These are phyloP conservation scores for Grammothele lineata DNA, from an alignment of 768 basidiomycete species.

Conservation along the genomic window DNA sequence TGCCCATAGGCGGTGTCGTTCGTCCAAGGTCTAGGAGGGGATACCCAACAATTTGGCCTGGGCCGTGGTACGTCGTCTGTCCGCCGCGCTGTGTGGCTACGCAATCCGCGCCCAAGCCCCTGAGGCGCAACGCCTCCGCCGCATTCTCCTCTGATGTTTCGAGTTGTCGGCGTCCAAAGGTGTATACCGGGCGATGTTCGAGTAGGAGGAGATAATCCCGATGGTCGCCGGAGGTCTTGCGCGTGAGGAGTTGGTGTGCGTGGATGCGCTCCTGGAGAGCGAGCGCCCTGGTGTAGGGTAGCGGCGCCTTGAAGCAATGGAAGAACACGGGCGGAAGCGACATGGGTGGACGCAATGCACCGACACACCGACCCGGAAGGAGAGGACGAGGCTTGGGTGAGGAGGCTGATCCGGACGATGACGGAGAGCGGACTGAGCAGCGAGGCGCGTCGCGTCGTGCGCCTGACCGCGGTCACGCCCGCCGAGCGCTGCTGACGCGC, in stretches of 20 bases:
- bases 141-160: constrained; percentile 47
- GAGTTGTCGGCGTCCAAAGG: constrained; percentile 81
- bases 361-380: too few species aligned
- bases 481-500: background rate
- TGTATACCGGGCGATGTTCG: constrained; percentile 93
- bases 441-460: too few species aligned
- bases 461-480: too few species aligned
- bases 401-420: too few species aligned
- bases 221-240: constrained; percentile 37
- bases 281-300: constrained; percentile 71
- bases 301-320: constrained; percentile 72
- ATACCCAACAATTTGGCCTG: constrained; percentile 96
- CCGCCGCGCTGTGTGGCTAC: constrained; percentile 81
- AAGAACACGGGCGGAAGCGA: constrained; percentile 62
- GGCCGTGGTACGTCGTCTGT: constrained; percentile 95
- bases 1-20: constrained; percentile 63
- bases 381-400: too few species aligned
- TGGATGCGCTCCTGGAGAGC: constrained; percentile 71
- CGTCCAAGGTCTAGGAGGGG: constrained; percentile 88
- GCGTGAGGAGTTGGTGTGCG: constrained; percentile 52
- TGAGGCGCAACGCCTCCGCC: constrained; percentile 62
- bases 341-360: constrained; percentile 23
- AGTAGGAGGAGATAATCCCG: constrained; percentile 72
- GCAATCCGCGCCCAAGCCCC: constrained; percentile 82
- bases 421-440: background rate